phyloP scores from a whole-genome alignment of 768 basidiomycete genomes.

The Podaxis sp. region DNA sequence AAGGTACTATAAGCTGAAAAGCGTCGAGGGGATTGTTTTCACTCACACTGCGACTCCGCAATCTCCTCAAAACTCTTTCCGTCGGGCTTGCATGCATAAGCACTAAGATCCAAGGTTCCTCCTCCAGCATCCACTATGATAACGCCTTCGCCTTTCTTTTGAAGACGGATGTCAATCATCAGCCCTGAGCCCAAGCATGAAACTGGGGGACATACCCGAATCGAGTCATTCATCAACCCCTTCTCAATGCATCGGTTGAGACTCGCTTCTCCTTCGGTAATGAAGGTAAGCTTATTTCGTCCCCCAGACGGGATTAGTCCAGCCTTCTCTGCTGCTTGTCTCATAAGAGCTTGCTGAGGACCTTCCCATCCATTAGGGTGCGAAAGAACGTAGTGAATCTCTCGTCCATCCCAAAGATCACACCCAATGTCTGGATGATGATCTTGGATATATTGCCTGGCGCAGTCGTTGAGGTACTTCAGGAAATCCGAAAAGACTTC shows the following conservation, averaged over 20 bases:
- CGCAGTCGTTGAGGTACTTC: constrained; percentile 44
- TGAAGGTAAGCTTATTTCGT: constrained; percentile 44
- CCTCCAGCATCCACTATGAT: constrained; percentile 60
- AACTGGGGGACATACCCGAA: constrained; percentile 22
- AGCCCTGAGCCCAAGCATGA: neutral
- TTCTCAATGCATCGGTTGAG: constrained; percentile 51
- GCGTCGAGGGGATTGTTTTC: neutral
- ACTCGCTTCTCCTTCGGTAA: constrained; percentile 63
- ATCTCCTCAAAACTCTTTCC: constrained; percentile 42
- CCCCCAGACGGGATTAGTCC: constrained; percentile 45
- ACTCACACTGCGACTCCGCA: constrained; percentile 38
- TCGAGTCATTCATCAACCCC: constrained; percentile 35
- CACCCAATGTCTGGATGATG: constrained; percentile 37
- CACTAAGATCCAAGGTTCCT: constrained; percentile 58
- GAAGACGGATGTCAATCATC: neutral
- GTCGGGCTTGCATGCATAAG: constrained; percentile 35
- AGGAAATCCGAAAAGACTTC: constrained; percentile 51
- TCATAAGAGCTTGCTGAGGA: constrained; percentile 51
- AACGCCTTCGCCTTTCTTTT: constrained; percentile 39
- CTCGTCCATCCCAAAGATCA: constrained; percentile 43
- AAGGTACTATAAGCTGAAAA: neutral
- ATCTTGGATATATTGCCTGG: constrained; percentile 45
- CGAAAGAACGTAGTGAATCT: constrained; percentile 51
- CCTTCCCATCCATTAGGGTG: constrained; percentile 69
- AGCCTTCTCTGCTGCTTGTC: constrained; percentile 47